Base-by-base conservation (phyloP, 192 early-diverging fungal species). In the Martensiomyces pterosporus region DNA sequence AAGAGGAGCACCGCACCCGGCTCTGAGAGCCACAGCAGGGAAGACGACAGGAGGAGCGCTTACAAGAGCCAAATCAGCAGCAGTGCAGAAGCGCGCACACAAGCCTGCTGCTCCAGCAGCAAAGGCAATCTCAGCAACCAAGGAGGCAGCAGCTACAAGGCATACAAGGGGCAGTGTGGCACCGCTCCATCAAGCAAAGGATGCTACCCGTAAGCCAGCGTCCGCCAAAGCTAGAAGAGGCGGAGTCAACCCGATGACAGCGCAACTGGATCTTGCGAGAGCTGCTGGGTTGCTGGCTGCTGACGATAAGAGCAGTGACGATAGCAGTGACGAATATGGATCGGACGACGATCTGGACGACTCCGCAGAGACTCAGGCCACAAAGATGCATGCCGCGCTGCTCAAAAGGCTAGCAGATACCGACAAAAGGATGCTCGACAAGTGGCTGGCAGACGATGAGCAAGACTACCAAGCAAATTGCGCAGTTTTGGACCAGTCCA, bases 291-390 rank as follows among this genome's bases (percentile, higher is more conserved):
- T 70, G 43, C 14, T 55, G 15, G 63, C 61, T 19, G 24, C 38
- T 18, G 47, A 39, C 15, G 43, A 45, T n/a, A 24, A 45, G 19
- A 45, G 43, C 10, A 26, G 43, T 10, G 24, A 26, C 15, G 43
- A 45, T n/a, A 16, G 64, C 40, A 18, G 55, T 48, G 17, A 70
- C 62, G 24, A 23, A 19, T 70, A 58, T 35, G 49, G 54, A 32
- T 70, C 67, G 1, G 67, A 63, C 24, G 67, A 70, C 19, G 59
- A 63, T 22, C 33, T 70, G 35, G 50, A 49, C 19, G 60, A 62
- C 3, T 51, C 55, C 3, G 67, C 63, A 26, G 47, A 40, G n/a
- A 29, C 42, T 1, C 57, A 56, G 36, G 67, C 67, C 14, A n/a
- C n/a, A 12, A 55, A 55, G 25, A 14, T 64, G 39, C 52, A 32